Percentiles rank a stretch among this genome's conserved stretches.
Conservation (phyloP, 345 rosid genomes). For the Linum trigynum region DNA sequence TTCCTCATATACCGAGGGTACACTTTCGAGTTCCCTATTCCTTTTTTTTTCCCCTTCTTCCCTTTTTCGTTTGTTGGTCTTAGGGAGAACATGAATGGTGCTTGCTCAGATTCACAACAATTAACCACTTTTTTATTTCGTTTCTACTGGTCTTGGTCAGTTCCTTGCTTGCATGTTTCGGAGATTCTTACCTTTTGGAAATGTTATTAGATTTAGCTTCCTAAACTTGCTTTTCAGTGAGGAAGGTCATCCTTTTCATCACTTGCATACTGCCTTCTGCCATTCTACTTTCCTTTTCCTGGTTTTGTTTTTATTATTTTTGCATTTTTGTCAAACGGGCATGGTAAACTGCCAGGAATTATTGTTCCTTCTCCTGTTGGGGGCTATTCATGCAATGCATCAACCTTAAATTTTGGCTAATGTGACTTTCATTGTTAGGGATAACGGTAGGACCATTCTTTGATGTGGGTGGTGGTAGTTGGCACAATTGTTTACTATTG, state of each 20-base stretch:
- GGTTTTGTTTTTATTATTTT: neutral
- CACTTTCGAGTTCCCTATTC: neutral
- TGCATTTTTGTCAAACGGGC: neutral
- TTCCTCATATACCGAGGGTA: neutral
- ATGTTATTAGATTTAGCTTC: no score
- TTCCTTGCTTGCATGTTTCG: no score
- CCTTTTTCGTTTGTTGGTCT: neutral
- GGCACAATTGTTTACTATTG: conserved; percentile 10
- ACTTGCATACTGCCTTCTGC: neutral
- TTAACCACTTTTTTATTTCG: neutral
- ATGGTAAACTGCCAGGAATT: no score
- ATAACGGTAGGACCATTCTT: conserved; percentile 19
- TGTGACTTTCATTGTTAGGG: conserved; percentile 4
- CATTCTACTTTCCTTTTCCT: neutral
- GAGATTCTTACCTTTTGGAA: no score
- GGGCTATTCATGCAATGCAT: conserved; percentile 19
- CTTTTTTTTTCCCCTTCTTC: neutral
- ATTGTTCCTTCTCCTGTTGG: no score
- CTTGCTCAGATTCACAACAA: neutral
- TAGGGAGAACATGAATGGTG: neutral
- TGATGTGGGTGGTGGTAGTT: conserved; percentile 15
- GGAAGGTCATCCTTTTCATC: neutral
- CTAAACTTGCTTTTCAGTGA: neutral
- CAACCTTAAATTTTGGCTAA: neutral
- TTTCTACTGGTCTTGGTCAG: neutral